A percentile compares a stretch with the other conserved stretches of the same genome.
These are phyloP conservation scores for Eimeria zaria DNA, from an alignment of 169 alveolate genomes.

Conservation along the genomic window DNA sequence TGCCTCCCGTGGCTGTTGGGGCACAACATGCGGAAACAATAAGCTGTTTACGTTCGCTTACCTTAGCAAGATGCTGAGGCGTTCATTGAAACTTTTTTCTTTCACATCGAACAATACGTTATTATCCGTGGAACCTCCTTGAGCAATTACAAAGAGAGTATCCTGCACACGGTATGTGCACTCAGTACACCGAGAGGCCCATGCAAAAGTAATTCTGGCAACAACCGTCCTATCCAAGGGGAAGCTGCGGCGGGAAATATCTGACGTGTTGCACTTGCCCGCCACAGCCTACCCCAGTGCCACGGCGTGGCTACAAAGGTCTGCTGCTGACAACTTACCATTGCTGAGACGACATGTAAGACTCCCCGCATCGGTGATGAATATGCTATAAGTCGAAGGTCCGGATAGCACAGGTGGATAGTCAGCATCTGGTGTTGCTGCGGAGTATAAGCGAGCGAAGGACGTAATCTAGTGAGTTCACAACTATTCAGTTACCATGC, in stretches of 20 bases:
- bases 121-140: slow-evolving; percentile 44
- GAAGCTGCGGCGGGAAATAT: not conserved
- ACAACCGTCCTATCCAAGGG: not conserved
- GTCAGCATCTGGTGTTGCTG: slow-evolving; percentile 63
- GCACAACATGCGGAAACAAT: not conserved
- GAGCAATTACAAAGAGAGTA: slow-evolving; percentile 73
- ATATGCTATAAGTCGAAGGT: slow-evolving; percentile 78
- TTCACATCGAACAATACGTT: slow-evolving; percentile 66
- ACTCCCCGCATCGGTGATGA: slow-evolving; percentile 62
- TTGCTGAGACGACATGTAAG: slow-evolving; percentile 76
- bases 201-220: not conserved
- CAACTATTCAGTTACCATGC: not conserved
- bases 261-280: not conserved
- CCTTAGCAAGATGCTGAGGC: slow-evolving; percentile 81
- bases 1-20: not conserved
- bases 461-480: not conserved
- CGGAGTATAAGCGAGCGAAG: not conserved
- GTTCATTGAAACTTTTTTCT: slow-evolving; percentile 76
- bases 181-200: not conserved
- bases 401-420: slow-evolving; percentile 67
- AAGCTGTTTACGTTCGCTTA: not conserved
- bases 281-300: not conserved
- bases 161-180: slow-evolving; percentile 16
- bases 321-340: slow-evolving; percentile 45
- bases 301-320: not conserved